phyloP scores from a whole-genome alignment of 495 filamentous ascomycete species.

The Penicillium argentinense region DNA sequence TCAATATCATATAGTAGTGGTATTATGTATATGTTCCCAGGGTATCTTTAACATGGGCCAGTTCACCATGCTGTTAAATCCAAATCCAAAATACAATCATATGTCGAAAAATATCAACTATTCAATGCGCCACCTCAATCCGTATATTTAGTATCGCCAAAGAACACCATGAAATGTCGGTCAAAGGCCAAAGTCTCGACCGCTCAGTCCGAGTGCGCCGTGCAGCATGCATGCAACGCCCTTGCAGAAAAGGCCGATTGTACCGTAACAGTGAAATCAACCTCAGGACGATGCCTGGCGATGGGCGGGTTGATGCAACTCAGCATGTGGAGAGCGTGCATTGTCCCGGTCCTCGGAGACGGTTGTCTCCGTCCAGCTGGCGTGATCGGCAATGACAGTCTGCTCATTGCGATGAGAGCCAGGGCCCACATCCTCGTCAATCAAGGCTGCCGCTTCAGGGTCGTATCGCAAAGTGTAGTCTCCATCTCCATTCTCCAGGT shows the following conservation, averaged over 20 bases:
- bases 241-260: neutral
- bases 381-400: slow-evolving; percentile 9
- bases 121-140: no score
- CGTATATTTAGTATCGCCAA: no score
- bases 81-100: slow-evolving; percentile 1
- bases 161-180: slow-evolving; percentile 9
- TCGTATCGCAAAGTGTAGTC: slow-evolving; percentile 44
- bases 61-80: slow-evolving; percentile 1
- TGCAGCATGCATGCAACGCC: neutral
- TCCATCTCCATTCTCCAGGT: slow-evolving; percentile 27
- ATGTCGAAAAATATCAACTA: no score
- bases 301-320: neutral
- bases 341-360: slow-evolving; percentile 17
- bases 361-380: slow-evolving; percentile 22
- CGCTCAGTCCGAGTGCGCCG: neutral
- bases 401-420: neutral
- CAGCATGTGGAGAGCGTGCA: neutral
- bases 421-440: slow-evolving; percentile 29
- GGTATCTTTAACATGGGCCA: slow-evolving; percentile 14
- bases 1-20: neutral
- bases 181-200: neutral
- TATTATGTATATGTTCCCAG: slow-evolving; percentile 5
- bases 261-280: neutral
- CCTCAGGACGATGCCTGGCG: neutral
- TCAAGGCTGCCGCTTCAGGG: slow-evolving; percentile 44